Percentiles rank a stretch among this genome's conserved stretches.
phyloP scores from a whole-genome alignment of 495 filamentous ascomycete species.

The Lasiosphaeris hirsuta region DNA sequence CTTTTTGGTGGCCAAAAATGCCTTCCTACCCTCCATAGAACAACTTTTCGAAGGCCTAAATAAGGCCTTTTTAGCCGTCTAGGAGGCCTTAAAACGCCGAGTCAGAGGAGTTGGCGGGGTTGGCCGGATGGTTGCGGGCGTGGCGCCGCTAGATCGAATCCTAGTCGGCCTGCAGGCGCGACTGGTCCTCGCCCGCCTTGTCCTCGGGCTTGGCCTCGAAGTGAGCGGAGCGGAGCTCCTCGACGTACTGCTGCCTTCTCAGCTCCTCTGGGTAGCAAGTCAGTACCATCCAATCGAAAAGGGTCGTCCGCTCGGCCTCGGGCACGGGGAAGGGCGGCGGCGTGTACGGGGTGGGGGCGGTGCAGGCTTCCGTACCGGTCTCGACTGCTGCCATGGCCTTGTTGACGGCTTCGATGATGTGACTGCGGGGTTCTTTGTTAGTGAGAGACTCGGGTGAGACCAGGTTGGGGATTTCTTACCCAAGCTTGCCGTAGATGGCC shows the following conservation, averaged over 20 bases:
- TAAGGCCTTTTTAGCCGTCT: too few species aligned
- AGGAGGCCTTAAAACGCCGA: too few species aligned
- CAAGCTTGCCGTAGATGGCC: slow-evolving; percentile 60
- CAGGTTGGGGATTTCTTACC: slow-evolving; percentile 43
- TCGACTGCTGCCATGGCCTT: slow-evolving; percentile 12
- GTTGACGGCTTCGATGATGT: slow-evolving; percentile 28
- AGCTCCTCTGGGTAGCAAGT: slow-evolving; percentile 34
- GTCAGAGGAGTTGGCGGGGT: too few species aligned
- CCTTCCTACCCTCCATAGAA: too few species aligned
- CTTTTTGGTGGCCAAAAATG: too few species aligned
- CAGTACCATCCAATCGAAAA: slow-evolving; percentile 39
- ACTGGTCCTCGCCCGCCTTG: neutral
- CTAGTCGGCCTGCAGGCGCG: slow-evolving; percentile 18
- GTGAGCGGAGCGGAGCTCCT: neutral
- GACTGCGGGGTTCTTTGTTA: slow-evolving; percentile 19
- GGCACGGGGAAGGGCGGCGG: slow-evolving; percentile 29
- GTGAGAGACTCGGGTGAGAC: neutral
- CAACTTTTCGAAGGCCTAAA: too few species aligned
- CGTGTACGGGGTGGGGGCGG: slow-evolving; percentile 24
- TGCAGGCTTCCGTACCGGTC: slow-evolving; percentile 22
- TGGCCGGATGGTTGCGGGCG: too few species aligned
- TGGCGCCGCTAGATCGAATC: neutral
- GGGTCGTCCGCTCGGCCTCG: slow-evolving; percentile 25
- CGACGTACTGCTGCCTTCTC: slow-evolving; percentile 18
- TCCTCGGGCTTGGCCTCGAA: neutral